Percentiles rank a stretch among this genome's conserved stretches.
phyloP scores from a whole-genome alignment of 345 rosid genomes.

The Lepidium aucheri region DNA sequence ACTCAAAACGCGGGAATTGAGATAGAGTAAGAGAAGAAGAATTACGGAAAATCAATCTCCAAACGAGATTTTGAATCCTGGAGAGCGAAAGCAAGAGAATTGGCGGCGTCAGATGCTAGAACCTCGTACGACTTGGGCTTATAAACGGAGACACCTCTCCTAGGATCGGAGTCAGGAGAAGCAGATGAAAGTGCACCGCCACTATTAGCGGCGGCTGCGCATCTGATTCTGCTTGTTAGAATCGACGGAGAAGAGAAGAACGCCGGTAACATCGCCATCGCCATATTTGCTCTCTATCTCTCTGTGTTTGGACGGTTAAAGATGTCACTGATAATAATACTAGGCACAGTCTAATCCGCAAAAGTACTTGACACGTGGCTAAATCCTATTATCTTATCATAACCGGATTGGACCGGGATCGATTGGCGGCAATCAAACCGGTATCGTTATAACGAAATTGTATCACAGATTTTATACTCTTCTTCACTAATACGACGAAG shows the following conservation, averaged over 20 bases:
- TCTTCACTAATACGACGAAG: neutral
- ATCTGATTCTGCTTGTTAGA: conserved; percentile 13
- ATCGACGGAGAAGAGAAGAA: conserved; percentile 22
- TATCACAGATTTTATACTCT: too few species aligned
- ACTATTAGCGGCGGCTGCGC: conserved; percentile 20
- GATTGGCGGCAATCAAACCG: neutral
- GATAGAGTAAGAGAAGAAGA: neutral
- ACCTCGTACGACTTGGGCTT: conserved; percentile 89
- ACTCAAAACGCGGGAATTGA: neutral
- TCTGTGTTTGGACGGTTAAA: neutral
- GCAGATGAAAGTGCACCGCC: conserved; percentile 20
- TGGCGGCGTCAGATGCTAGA: conserved; percentile 71
- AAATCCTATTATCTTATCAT: neutral
- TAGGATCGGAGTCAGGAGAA: conserved; percentile 31
- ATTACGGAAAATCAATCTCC: conserved; percentile 93
- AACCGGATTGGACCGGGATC: conserved; percentile 16
- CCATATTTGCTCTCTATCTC: conserved; percentile 13
- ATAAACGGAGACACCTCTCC: conserved; percentile 65
- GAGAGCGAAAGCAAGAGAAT: conserved; percentile 64
- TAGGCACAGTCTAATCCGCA: conserved; percentile 9
- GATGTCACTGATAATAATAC: conserved; percentile 9
- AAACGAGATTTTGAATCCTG: conserved; percentile 64
- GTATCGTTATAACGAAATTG: neutral
- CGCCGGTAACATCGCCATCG: conserved; percentile 33
- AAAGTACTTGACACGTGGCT: conserved; percentile 7